Evolutionary conservation across 1,139 yeast species (phyloP), one percentile per base, ranked within the genome.

Genomic region (Petasospora fabianii): DNA sequence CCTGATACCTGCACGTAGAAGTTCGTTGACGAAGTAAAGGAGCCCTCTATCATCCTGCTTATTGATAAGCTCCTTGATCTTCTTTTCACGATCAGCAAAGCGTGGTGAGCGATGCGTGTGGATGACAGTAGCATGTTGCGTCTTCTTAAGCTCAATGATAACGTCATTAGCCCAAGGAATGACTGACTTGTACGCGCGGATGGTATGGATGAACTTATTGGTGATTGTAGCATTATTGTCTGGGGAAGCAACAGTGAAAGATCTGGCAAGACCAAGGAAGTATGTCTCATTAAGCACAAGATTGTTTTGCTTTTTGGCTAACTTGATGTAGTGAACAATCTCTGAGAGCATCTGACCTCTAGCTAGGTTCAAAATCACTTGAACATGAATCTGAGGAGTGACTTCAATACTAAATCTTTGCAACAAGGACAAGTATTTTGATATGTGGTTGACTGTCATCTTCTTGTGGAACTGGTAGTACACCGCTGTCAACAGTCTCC

Each of bases 1-100:
- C 19, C 47, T 42, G 5, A 36, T 42, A 9, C 55, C 56, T 3
- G 37, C 44, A n/a, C 58, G 40, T 1, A 50, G 29, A 5, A 24
- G 27, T 10, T 46, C 46, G 17, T 46, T 46, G 9, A 53, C 35
- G 17, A 39, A 14, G 2, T 24, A 17, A 17, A 50, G 24, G 10
- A 53, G 27, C n/a, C 32, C 41, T 3, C 28, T n/a, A 6, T 43
- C 46, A 3, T 43, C 27, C 6, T 35, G 24, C 11, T 17, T 10
- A 1, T 19, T 3, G 1, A 39, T 26, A 2, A 26, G 18, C 4
- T n/a, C 15, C 10, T 34, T 5, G 7, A 51, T 32, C 18, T 36
- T 27, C 4, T 16, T 12, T 14, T 8, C 19, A 14, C 44, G 24
- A 12, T 16, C 12, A 4, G 18, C 24, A 19, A 36, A 41, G 9